A percentile compares a stretch with the other conserved stretches of the same genome.
Conservation (phyloP, 139 green algal species). For the Yamagishiella unicocca region DNA sequence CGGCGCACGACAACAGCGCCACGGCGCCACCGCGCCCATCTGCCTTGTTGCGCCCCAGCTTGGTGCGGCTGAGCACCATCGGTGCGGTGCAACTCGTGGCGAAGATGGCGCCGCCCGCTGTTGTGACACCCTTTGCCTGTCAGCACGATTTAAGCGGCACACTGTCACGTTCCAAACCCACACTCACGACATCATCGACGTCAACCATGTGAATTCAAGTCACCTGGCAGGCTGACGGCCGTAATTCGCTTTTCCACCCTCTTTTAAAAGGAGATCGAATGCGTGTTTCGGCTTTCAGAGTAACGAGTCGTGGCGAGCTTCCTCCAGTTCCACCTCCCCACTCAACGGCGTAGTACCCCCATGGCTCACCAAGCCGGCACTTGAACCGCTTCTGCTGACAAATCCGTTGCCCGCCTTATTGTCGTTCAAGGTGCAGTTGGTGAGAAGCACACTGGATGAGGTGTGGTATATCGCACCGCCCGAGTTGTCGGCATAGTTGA, state of each 20-base stretch:
- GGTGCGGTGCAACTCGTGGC: neutral
- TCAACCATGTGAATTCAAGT: too few relatives aligned
- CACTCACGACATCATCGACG: too few relatives aligned
- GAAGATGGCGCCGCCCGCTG: neutral
- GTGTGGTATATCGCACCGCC: neutral
- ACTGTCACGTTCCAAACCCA: neutral
- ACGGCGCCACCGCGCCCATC: neutral
- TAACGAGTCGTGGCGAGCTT: too few relatives aligned
- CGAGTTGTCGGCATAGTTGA: neutral
- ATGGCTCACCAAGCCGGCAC: neutral
- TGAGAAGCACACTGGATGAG: neutral
- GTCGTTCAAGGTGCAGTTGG: neutral
- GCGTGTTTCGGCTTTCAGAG: too few relatives aligned
- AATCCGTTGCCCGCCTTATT: neutral
- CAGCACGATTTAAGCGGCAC: neutral
- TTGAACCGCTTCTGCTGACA: neutral
- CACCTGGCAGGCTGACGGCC: too few relatives aligned
- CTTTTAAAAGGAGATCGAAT: too few relatives aligned
- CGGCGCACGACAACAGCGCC: conserved; percentile 5
- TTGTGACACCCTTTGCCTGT: neutral
- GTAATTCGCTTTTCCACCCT: too few relatives aligned
- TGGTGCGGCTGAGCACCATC: neutral
- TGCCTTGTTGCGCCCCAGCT: neutral
- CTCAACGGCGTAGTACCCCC: neutral
- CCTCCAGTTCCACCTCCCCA: too few relatives aligned